A percentile compares a stretch with the other conserved stretches of the same genome.
These are phyloP conservation scores for Gentiana dahurica DNA, from an alignment of 257 asterid genomes.

Conservation along the genomic window DNA sequence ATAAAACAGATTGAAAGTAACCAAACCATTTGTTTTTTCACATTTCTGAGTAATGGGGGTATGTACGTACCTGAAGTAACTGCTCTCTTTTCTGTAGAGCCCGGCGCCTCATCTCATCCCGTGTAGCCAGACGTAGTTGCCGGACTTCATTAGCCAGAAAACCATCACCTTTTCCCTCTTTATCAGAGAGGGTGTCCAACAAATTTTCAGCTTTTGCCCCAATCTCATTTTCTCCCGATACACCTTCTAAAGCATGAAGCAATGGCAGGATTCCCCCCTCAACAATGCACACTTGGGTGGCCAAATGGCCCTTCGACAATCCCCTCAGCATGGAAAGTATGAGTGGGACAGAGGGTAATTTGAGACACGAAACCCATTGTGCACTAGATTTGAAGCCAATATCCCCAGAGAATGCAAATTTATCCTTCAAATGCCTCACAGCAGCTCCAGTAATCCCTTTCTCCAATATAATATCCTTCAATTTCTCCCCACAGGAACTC, in stretches of 20 bases:
- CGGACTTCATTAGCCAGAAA: conserved; percentile 68
- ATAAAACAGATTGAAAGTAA: background rate
- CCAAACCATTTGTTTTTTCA: too few relatives aligned
- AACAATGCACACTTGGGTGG: conserved; percentile 75
- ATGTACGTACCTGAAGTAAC: conserved; percentile 65
- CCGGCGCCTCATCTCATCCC: conserved; percentile 90
- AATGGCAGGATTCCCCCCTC: conserved; percentile 77
- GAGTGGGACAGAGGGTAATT: conserved; percentile 81
- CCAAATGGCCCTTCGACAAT: conserved; percentile 86
- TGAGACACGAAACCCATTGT: conserved; percentile 71
- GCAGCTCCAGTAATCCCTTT: conserved; percentile 82
- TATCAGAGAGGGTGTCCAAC: conserved; percentile 86
- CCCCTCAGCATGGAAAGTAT: conserved; percentile 95
- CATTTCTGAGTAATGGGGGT: background rate
- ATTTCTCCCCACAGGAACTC: conserved; percentile 95
- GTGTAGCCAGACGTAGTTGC: conserved; percentile 82
- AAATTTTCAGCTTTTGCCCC: conserved; percentile 98
- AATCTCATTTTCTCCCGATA: conserved; percentile 88
- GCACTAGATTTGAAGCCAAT: conserved; percentile 63
- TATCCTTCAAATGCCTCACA: conserved; percentile 65
- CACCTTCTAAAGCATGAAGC: conserved; percentile 97
- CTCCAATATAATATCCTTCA: conserved; percentile 94
- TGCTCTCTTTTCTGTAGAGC: conserved; percentile 84
- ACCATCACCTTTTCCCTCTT: conserved; percentile 79
- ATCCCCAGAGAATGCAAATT: conserved; percentile 63